A percentile compares a stretch with the other conserved stretches of the same genome.
These are phyloP conservation scores for Wickerhamomyces sydowiorum DNA, from an alignment of 805 yeast genomes.

Conservation along the genomic window DNA sequence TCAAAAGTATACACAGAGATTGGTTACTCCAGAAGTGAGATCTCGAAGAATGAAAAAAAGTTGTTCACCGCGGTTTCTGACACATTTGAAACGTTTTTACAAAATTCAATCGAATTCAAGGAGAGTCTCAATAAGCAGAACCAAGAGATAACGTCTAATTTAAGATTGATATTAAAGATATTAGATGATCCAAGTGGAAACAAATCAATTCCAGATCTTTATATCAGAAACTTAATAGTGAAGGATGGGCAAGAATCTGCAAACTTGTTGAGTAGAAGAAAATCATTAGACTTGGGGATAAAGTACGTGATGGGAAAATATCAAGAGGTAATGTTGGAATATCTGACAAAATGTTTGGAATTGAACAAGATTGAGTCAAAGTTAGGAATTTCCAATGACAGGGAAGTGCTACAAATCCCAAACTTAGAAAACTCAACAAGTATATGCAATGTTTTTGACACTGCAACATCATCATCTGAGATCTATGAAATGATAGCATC, in stretches of 20 bases:
- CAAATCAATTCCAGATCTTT: constrained; percentile 34
- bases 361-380: neutral
- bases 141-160: constrained; percentile 17
- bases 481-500: constrained; percentile 15
- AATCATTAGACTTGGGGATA: constrained; percentile 26
- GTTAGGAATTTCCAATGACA: neutral
- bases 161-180: constrained; percentile 26
- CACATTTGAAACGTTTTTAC: constrained; percentile 38
- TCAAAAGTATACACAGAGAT: constrained; percentile 43
- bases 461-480: constrained; percentile 5
- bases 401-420: constrained; percentile 15
- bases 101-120: constrained; percentile 32
- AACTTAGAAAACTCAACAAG: constrained; percentile 2
- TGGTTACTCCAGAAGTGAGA: constrained; percentile 49
- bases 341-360: constrained; percentile 8
- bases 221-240: constrained; percentile 30
- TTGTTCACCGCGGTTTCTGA: constrained; percentile 44
- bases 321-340: constrained; percentile 22
- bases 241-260: constrained; percentile 19
- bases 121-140: constrained; percentile 25
- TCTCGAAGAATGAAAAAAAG: constrained; percentile 40
- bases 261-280: constrained; percentile 28
- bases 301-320: constrained; percentile 26
- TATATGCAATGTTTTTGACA: constrained; percentile 5
- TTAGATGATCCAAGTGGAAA: constrained; percentile 32